These are phyloP conservation scores for Acacia confusa DNA, from an alignment of 306 rosid species.

Conservation along the genomic window DNA sequence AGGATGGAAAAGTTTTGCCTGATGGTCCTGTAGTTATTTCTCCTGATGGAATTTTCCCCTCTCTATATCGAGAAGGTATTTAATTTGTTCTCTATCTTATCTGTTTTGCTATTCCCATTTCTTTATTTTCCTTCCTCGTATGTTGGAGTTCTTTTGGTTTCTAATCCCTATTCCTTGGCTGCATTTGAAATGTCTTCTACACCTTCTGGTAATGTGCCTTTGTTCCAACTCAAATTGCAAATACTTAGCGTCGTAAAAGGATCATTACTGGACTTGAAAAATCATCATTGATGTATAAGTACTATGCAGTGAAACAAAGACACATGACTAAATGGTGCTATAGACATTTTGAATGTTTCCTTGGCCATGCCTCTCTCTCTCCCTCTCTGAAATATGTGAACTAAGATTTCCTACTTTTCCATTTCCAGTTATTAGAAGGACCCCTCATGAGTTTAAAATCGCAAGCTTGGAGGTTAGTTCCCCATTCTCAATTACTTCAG, in stretches of 20 bases:
- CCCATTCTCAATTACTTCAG: constrained; percentile 8
- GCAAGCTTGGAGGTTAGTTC: constrained; percentile 87
- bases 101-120: background rate
- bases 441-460: constrained; percentile 98
- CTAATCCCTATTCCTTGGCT: background rate
- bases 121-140: background rate
- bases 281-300: background rate
- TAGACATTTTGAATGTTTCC: background rate
- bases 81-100: constrained; percentile 14
- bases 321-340: background rate
- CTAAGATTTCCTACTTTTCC: constrained; percentile 23
- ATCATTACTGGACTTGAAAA: background rate
- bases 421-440: constrained; percentile 84
- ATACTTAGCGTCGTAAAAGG: background rate
- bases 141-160: background rate
- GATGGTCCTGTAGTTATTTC: constrained; percentile 97
- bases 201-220: background rate
- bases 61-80: constrained; percentile 94
- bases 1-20: constrained; percentile 94
- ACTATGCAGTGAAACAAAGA: background rate
- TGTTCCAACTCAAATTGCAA: background rate
- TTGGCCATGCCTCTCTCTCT: background rate
- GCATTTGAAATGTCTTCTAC: background rate
- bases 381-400: constrained; percentile 9
- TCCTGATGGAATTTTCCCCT: constrained; percentile 96